Evolutionary conservation across 148 eudicot genomes (phyloP).

Genomic region (Silene latifolia): DNA sequence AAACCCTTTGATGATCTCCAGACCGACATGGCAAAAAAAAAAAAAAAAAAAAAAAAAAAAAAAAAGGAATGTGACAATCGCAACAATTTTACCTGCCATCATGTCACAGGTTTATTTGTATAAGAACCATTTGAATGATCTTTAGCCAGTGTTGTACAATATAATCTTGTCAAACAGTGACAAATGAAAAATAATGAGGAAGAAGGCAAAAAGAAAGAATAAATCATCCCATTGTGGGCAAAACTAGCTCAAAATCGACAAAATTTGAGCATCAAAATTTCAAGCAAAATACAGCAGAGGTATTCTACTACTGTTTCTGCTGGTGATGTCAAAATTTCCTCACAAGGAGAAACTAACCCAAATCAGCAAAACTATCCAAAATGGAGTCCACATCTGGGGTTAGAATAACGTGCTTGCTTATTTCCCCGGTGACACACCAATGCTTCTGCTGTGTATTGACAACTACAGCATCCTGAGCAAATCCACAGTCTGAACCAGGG

Average conservation of each 20-base stretch:
- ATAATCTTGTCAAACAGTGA: background rate
- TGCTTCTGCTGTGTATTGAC: slow-evolving; percentile 47
- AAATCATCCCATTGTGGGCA: background rate
- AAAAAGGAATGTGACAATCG: too few relatives aligned
- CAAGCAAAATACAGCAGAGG: background rate
- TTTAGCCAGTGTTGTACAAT: background rate
- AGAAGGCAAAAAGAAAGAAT: background rate
- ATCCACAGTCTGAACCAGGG: slow-evolving; percentile 50
- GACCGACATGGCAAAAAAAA: too few relatives aligned
- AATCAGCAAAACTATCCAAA: slow-evolving; percentile 34
- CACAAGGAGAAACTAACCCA: slow-evolving; percentile 17
- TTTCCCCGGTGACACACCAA: slow-evolving; percentile 54
- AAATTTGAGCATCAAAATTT: slow-evolving; percentile 6
- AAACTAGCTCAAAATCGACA: slow-evolving; percentile 11
- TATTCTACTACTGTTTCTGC: background rate
- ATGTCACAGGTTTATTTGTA: too few relatives aligned
- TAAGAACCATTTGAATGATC: background rate
- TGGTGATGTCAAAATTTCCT: background rate
- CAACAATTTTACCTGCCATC: too few relatives aligned
- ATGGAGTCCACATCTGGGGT: slow-evolving; percentile 69
- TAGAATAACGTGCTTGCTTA: slow-evolving; percentile 56
- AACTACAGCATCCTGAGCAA: slow-evolving; percentile 70
- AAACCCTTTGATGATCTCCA: too few relatives aligned
- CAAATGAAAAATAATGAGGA: background rate
- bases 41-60: too few relatives aligned